phyloP scores from a whole-genome alignment of 1,139 yeast genomes.

The Torulaspora globosa region DNA sequence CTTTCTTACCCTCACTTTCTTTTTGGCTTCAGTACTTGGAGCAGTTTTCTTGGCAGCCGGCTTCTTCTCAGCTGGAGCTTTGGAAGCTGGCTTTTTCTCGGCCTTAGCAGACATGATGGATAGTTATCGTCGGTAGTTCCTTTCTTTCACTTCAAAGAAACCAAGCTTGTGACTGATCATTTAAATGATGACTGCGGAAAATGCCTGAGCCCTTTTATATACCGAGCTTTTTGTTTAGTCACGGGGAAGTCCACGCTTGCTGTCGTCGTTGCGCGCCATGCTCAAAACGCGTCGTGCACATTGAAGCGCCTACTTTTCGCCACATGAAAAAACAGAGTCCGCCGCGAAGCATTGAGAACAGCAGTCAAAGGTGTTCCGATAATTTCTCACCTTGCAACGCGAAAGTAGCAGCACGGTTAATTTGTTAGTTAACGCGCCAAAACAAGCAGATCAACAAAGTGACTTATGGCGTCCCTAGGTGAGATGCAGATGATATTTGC shows the following conservation, averaged over 20 bases:
- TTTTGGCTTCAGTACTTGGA: conserved; percentile 63
- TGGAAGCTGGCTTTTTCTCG: conserved; percentile 98
- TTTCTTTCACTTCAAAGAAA: not conserved
- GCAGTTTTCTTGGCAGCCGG: conserved; percentile 96
- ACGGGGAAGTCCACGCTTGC: not conserved
- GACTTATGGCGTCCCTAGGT: too few relatives aligned
- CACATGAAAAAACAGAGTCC: not conserved
- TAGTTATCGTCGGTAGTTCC: not conserved
- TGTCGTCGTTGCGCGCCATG: not conserved
- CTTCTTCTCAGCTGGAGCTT: conserved; percentile 98
- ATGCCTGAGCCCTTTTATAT: not conserved
- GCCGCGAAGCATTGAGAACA: conserved; percentile 1
- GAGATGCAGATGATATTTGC: too few relatives aligned
- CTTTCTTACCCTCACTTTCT: conserved; percentile 96
- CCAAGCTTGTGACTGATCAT: not conserved
- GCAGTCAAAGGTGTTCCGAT: not conserved
- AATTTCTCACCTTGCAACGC: conserved; percentile 1
- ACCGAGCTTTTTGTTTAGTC: not conserved
- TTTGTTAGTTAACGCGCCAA: not conserved
- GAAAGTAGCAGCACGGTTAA: conserved; percentile 2
- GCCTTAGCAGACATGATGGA: conserved; percentile 85
- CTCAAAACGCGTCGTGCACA: not conserved
- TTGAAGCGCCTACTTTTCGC: not conserved
- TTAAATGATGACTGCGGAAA: not conserved
- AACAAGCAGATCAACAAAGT: not conserved